These are phyloP conservation scores for Suaeda aralocaspica DNA, from an alignment of 148 eudicot genomes.

Conservation along the genomic window DNA sequence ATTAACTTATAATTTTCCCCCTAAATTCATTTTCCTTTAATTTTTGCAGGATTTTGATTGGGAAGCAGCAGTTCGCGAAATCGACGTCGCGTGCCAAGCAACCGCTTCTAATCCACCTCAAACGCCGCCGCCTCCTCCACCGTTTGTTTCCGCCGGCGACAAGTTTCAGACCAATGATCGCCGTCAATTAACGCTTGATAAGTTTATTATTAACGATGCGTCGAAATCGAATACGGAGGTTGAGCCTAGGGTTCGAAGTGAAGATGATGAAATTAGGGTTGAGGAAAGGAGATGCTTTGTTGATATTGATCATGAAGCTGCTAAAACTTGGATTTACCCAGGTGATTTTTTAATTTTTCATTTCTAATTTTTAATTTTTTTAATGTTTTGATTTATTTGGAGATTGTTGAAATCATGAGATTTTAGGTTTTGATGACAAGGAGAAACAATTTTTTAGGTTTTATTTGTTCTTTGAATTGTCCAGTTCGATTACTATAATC, in stretches of 20 bases:
- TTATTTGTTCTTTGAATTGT: neutral
- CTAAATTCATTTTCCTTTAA: neutral
- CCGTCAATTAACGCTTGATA: slow-evolving; percentile 62
- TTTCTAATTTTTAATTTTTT: neutral
- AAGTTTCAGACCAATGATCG: slow-evolving; percentile 13
- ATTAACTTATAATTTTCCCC: too few species aligned
- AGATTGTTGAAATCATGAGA: too few species aligned
- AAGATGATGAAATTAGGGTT: slow-evolving; percentile 22
- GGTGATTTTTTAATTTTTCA: slow-evolving; percentile 31
- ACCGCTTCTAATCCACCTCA: slow-evolving; percentile 6
- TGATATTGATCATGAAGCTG: slow-evolving; percentile 64
- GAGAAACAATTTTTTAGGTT: neutral
- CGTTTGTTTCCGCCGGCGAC: neutral
- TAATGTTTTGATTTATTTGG: neutral
- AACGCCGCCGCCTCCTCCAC: slow-evolving; percentile 16
- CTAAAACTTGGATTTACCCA: slow-evolving; percentile 90
- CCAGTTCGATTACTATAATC: neutral
- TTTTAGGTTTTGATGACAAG: neutral
- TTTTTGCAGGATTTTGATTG: slow-evolving; percentile 71
- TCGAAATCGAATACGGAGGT: slow-evolving; percentile 12
- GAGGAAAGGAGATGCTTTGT: slow-evolving; percentile 32
- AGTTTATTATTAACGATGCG: slow-evolving; percentile 31
- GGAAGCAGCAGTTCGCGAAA: slow-evolving; percentile 80
- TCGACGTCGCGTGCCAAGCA: slow-evolving; percentile 59
- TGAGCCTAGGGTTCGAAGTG: neutral